Evolutionary conservation across 2,329 filamentous ascomycete genomes (phyloP), one percentile per base, ranked within the genome.

Genomic region (Tolypocladium pustulatum): DNA sequence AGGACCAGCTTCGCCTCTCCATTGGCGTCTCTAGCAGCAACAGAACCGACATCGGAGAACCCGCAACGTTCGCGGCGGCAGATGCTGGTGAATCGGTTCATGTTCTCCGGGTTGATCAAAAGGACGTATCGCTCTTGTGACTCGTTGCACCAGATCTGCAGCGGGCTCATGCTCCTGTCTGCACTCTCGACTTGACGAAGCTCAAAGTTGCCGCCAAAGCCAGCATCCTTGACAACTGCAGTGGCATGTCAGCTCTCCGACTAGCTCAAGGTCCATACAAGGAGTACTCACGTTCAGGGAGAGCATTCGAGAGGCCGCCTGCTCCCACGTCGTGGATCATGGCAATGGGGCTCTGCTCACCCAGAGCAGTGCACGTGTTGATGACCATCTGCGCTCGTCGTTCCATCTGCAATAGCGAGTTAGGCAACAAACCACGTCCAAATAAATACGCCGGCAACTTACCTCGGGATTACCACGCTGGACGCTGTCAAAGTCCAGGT

Each of bases 241-340:
- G 6, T 13, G 27, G 15, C 17, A 22, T 56, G 53, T 62, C 32
- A 62, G 20, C 12, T 25, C 38, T 4, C 22, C 13, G 17, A 10
- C 6, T 27, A 20, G 10, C 22, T 3, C 10, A 7, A 20, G 9
- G 38, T 15, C 15, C 40, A 7, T 25, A 8, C 2, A n/a, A 3
- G 12, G 5, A 36, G n/a, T 2, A 60, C 65, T 64, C n/a, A 66
- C 65, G 79, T 71, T 96, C 91, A 10, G 93, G 91, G 20, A 97
- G 79, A 38, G 91, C 92, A 64, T 84, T 84, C 13, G 79, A 81
- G 25, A 81, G 77, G 60, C 94, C 94, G 67, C 94, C 94, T 56
- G 94, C 94, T 62, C 94, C 94, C 53, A 99, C 94, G 69, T 99
- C 94, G 71, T 99, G 94, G 63, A 99, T 97, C 76, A 97, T 93